phyloP scores from a whole-genome alignment of 176 grass and related monocot genomes.

The Aegilops longissima region DNA sequence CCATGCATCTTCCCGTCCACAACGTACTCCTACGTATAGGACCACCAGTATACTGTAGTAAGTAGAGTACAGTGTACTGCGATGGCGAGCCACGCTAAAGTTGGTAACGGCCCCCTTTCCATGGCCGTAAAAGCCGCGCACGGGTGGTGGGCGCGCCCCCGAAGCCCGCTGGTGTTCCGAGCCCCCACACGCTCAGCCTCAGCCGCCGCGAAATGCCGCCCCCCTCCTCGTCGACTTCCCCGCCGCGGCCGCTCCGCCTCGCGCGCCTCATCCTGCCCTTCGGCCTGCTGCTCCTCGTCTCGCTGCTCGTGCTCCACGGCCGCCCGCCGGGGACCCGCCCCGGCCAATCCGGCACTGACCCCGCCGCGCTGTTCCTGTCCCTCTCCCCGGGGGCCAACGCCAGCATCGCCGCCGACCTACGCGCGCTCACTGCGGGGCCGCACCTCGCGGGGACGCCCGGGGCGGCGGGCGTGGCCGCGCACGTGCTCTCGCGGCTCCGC shows the following conservation, averaged over 20 bases:
- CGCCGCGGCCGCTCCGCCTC: not conserved
- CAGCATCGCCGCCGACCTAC: constrained; percentile 66
- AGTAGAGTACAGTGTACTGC: not conserved
- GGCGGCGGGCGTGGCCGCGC: constrained; percentile 19
- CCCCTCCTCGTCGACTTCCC: not conserved
- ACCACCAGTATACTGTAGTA: not conserved
- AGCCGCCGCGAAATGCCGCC: constrained; percentile 38
- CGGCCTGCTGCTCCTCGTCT: constrained; percentile 32
- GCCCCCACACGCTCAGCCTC: too few species aligned
- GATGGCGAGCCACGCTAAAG: not conserved
- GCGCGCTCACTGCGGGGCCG: constrained; percentile 60
- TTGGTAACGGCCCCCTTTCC: not conserved
- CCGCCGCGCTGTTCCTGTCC: constrained; percentile 48
- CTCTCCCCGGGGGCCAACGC: constrained; percentile 66
- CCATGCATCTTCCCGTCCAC: not conserved
- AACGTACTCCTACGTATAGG: not conserved
- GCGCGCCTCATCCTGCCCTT: constrained; percentile 27
- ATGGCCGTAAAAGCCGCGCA: not conserved
- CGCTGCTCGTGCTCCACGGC: constrained; percentile 28
- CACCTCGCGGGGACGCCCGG: constrained; percentile 73
- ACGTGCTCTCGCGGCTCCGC: constrained; percentile 50
- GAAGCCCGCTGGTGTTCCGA: not conserved
- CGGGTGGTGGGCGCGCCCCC: too few species aligned
- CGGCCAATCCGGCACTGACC: not conserved
- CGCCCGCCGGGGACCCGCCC: not conserved